Evolutionary conservation across 441 rosid species (phyloP), one percentile per base, ranked within the genome.

Genomic region (Cnidoscolus chayamansa): DNA sequence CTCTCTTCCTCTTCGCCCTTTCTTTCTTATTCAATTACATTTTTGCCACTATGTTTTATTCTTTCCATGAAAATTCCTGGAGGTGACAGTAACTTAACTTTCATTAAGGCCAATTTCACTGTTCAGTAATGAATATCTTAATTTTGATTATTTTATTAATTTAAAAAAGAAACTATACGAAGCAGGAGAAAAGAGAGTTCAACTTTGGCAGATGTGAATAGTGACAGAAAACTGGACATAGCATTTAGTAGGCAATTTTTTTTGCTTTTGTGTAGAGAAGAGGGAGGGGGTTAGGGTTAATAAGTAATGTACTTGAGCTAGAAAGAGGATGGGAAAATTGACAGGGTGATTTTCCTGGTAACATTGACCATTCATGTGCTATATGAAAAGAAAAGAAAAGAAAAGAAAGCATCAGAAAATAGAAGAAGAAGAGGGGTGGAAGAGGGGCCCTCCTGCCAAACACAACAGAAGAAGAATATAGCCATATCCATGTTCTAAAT

Each of bases 281-380:
- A 25, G 25, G 25, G 25, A 25, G 25, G 5, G 75, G 70, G 75
- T 64, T 72, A 72, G 74, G 72, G 43, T 40, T 40, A 40, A 40
- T 20, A 56, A 57, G 55, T 32, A n/a, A 3, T 49, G 74, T 60
- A 72, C 70, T 63, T 43, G 37, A 10, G 45, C 20, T 3, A 9
- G 31, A 20, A 40, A n/a, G 69, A 61, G 15, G 67, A 72, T 4
- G 32, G 32, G 10, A 37, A 63, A 63, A 50, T 30, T 71, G 74
- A 71, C 62, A 37, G 30, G 68, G 53, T 61, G 74, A 71, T 60
- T 60, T 40, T 5, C 0, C 0, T 32, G 49, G 10, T 58, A 31
- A 62, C 63, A 54, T 55, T 72, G 75, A 72, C 75, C 75, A 72
- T 72, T 72, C 75, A 72, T 72, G 75, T 65, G 75, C 75, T 53